Evolutionary conservation across 2,329 filamentous ascomycete species (phyloP).

Genomic region (Ceratocystis ficicola): DNA sequence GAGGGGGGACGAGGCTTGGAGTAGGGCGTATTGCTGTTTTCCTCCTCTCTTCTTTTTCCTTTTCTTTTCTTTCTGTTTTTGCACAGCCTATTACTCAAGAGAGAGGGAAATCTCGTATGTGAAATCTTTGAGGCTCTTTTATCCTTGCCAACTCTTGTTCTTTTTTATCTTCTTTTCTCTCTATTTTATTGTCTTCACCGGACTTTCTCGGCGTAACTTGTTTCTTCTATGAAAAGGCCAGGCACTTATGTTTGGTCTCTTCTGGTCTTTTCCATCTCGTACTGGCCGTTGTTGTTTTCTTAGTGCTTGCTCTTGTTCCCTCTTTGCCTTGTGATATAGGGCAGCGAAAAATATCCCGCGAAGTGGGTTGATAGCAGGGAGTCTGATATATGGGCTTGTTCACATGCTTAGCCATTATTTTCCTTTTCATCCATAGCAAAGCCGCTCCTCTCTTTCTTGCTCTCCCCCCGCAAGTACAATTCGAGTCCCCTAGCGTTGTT

Average conservation of each 20-base stretch:
- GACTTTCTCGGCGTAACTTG: slow-evolving; percentile 8
- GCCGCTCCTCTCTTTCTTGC: background rate
- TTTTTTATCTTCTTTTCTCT: background rate
- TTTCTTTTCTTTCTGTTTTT: background rate
- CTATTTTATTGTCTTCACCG: background rate
- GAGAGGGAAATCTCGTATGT: background rate
- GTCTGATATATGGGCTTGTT: background rate
- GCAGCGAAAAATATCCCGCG: background rate
- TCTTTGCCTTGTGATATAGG: slow-evolving; percentile 1
- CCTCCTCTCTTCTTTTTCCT: background rate
- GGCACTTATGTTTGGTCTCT: slow-evolving; percentile 5
- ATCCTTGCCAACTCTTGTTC: background rate
- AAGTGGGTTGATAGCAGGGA: background rate
- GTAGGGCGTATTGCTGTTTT: background rate
- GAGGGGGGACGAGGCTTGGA: background rate
- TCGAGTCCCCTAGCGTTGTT: background rate
- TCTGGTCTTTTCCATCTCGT: background rate
- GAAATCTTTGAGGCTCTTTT: background rate
- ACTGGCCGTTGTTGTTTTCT: background rate
- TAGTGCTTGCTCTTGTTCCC: background rate
- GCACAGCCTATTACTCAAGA: background rate
- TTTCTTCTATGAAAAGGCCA: background rate
- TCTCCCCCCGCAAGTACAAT: background rate
- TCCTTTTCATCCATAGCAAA: background rate
- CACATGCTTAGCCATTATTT: background rate